These are phyloP conservation scores for Hygrophoropsis aurantiaca DNA, from an alignment of 768 basidiomycete genomes.

Conservation along the genomic window DNA sequence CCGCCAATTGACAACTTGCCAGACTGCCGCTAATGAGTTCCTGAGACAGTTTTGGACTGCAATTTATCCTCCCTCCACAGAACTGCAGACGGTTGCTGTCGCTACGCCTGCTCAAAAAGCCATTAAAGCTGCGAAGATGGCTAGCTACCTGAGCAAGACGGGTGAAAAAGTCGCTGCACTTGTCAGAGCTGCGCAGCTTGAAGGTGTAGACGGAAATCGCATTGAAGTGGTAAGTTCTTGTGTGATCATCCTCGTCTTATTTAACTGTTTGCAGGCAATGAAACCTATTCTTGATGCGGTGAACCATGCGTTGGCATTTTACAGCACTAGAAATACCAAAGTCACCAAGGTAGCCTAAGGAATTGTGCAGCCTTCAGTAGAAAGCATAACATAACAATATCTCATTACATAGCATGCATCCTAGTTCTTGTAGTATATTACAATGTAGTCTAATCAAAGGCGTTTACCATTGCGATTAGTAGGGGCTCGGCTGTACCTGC, in stretches of 20 bases:
- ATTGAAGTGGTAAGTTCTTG: conserved; percentile 60
- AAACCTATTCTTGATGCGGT: conserved; percentile 72
- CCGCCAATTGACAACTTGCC: conserved; percentile 83
- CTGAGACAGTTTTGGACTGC: conserved; percentile 94
- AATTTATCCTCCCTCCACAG: conserved; percentile 71
- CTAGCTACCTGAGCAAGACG: conserved; percentile 74
- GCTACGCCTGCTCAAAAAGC: conserved; percentile 69
- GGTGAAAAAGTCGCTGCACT: conserved; percentile 80
- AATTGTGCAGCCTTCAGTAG: too few relatives aligned
- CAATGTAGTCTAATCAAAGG: conserved; percentile 3
- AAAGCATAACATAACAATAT: too few relatives aligned
- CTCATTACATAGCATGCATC: neutral
- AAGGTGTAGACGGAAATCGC: conserved; percentile 59
- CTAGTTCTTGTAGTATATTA: conserved; percentile 1
- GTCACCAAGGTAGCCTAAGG: conserved; percentile 7
- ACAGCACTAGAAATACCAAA: conserved; percentile 39
- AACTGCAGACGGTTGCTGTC: conserved; percentile 46
- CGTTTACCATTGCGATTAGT: conserved; percentile 3
- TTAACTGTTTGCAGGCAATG: conserved; percentile 55
- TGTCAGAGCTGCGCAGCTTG: conserved; percentile 57
- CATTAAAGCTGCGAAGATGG: conserved; percentile 86
- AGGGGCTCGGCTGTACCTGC: conserved; percentile 53
- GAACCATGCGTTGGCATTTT: conserved; percentile 67
- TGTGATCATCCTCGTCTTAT: neutral
- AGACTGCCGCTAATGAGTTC: conserved; percentile 94